These are phyloP conservation scores for Coleophoma eucalyptorum DNA, from an alignment of 2,329 filamentous ascomycete genomes.

Conservation along the genomic window DNA sequence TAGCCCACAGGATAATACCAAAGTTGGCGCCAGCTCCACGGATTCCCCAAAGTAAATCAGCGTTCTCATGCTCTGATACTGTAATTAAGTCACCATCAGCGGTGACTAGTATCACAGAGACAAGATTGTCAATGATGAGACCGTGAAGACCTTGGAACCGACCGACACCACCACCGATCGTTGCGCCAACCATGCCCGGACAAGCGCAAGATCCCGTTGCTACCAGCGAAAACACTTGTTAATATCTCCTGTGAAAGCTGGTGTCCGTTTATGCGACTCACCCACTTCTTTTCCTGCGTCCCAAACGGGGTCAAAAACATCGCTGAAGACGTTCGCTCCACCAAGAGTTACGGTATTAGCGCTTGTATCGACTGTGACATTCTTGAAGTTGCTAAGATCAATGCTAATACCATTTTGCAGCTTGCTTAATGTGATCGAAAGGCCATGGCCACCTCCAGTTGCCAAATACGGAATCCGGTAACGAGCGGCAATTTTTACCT, in stretches of 20 bases:
- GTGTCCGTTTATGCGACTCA: background rate
- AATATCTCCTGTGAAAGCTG: background rate
- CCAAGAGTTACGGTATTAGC: background rate
- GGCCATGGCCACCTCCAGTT: background rate
- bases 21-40: conserved; percentile 22
- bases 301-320: background rate
- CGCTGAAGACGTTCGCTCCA: background rate
- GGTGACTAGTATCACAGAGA: conserved; percentile 17
- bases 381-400: background rate
- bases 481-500: no score
- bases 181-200: conserved; percentile 3
- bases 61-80: conserved; percentile 12
- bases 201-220: background rate
- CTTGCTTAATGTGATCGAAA: background rate
- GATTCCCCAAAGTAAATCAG: conserved; percentile 26
- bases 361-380: background rate
- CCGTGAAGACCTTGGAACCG: background rate
- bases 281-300: background rate
- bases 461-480: no score
- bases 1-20: conserved; percentile 1
- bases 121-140: conserved; percentile 1
- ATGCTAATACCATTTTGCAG: background rate
- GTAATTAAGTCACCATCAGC: conserved; percentile 19
- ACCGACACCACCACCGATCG: conserved; percentile 6
- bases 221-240: background rate